Evolutionary conservation across 306 rosid species (phyloP), one percentile per base, ranked within the genome.

Genomic region (Acmispon strigosus): DNA sequence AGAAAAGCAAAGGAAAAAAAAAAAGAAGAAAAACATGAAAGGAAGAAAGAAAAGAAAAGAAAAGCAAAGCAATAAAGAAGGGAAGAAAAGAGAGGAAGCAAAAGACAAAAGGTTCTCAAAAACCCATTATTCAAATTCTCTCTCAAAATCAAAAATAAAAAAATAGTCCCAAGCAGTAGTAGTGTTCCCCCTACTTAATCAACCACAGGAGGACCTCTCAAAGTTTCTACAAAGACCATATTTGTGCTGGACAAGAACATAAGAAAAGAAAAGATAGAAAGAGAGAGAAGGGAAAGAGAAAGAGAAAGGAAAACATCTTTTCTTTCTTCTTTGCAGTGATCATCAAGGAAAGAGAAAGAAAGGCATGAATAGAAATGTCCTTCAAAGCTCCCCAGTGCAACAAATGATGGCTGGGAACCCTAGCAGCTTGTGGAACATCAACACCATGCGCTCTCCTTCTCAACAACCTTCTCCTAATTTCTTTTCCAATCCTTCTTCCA

Each of bases 381-480:
- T 84, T 22, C 92, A 95, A 47, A 91, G 92, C 84, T 86, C 96
- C 32, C 92, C 95, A 43, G 92, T 89, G 88, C 99, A 95, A 80
- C 96, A 89, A 76, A 87, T 88, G 79, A 62, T 66, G 58, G 82
- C 96, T 42, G 96, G 90, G 47, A 95, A 87, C 90, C 90, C 99
- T 83, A 66, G 45, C 43, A 95, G 76, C 58, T 89, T 91, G 96
- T 95, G 96, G 99, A 88, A 78, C 79, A 77, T 86, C 79, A 92
- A 88, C 61, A 81, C 83, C 79, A 74, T 86, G 90, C 73, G 82
- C 37, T 80, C 96, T 8, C 83, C 84, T 14, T 8, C 84, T 62
- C 75, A 48, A 6, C 86, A 66, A 49, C 37, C 78, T 34, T 59
- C 89, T 81, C 74, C 86, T 39, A 32, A 32, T 84, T 87, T 87